These are phyloP conservation scores for Hypoxylon sp. DNA, from an alignment of 2,329 filamentous ascomycete genomes.

Conservation along the genomic window DNA sequence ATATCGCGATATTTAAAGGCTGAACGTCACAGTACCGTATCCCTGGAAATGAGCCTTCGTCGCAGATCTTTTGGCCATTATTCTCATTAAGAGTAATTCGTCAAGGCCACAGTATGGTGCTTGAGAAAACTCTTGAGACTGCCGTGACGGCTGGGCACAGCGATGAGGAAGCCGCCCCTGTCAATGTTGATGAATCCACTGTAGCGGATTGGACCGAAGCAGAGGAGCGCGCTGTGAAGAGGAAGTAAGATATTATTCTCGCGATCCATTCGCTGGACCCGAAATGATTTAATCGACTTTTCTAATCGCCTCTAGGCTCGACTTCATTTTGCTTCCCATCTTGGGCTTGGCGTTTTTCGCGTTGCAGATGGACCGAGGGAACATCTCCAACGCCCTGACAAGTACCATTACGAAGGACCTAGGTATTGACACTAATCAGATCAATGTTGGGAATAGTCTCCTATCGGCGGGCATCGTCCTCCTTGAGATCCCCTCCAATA, in stretches of 20 bases:
- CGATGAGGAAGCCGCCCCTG: slow-evolving; percentile 37
- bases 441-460: slow-evolving; percentile 54
- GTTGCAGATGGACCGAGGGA: slow-evolving; percentile 54
- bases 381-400: slow-evolving; percentile 55
- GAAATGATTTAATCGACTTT: background rate
- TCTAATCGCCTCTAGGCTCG: slow-evolving; percentile 42
- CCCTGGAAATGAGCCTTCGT: background rate
- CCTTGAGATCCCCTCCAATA: slow-evolving; percentile 54
- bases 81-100: background rate
- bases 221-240: slow-evolving; percentile 52
- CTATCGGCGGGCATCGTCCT: slow-evolving; percentile 53
- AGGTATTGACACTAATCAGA: slow-evolving; percentile 49
- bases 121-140: slow-evolving; percentile 21
- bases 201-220: slow-evolving; percentile 51
- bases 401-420: slow-evolving; percentile 52
- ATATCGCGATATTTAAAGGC: slow-evolving; percentile 29
- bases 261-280: background rate
- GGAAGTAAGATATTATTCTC: slow-evolving; percentile 48
- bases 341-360: slow-evolving; percentile 54
- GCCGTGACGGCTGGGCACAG: slow-evolving; percentile 3
- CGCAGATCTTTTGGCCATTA: background rate
- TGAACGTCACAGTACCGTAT: background rate
- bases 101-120: slow-evolving; percentile 10
- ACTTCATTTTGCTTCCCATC: slow-evolving; percentile 54
- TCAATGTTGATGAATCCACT: slow-evolving; percentile 41